These are phyloP conservation scores for Aspergillus melleus DNA, from an alignment of 2,329 filamentous ascomycete genomes.

Conservation along the genomic window DNA sequence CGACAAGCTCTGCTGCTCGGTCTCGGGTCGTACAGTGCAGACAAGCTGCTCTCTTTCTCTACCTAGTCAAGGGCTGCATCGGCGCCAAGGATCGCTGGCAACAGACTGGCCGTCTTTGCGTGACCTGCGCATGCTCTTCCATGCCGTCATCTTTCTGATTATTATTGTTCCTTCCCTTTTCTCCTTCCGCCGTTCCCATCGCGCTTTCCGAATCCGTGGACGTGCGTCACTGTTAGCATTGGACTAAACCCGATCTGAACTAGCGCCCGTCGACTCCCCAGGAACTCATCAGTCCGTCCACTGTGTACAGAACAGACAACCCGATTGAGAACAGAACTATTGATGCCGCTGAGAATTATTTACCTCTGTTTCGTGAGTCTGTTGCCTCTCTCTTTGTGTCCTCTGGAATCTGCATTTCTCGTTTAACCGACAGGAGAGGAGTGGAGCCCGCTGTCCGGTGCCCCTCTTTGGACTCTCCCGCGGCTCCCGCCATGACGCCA, in stretches of 20 bases:
- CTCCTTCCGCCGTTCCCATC: neutral
- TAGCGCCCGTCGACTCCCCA: conserved; percentile 10
- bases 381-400: no score
- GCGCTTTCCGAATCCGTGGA: neutral
- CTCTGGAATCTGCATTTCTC: neutral
- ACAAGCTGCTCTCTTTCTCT: neutral
- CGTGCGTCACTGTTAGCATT: neutral
- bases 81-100: no score
- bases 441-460: neutral
- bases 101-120: neutral
- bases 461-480: conserved; percentile 6
- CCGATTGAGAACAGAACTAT: no score
- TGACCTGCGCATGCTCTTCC: neutral
- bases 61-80: no score
- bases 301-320: no score
- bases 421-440: neutral
- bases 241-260: neutral
- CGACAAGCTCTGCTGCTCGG: neutral
- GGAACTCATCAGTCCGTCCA: conserved; percentile 6
- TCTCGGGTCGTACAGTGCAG: neutral
- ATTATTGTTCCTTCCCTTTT: neutral
- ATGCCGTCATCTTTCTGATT: neutral
- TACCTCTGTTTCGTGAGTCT: no score
- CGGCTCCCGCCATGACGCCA: conserved; percentile 21
- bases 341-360: no score